Evolutionary conservation across 768 basidiomycete genomes (phyloP).

Genomic region (Hydnomerulius pinastri): DNA sequence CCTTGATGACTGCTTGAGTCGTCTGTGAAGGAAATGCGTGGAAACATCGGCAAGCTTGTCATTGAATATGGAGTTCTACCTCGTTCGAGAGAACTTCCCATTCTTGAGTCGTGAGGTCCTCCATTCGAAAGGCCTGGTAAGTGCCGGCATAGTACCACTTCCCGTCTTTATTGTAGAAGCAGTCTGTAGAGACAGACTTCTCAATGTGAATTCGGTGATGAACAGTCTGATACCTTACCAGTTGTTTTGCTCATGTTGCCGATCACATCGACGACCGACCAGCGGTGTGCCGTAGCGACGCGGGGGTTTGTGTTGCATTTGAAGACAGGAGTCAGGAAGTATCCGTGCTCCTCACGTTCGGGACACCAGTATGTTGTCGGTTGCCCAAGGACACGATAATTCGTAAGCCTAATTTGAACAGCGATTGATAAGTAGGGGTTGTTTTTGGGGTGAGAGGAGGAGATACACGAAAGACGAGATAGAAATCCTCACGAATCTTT

Average conservation of each 20-base stretch:
- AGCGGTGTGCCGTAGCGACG: constrained; percentile 74
- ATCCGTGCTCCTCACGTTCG: constrained; percentile 82
- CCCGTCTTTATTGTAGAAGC: constrained; percentile 79
- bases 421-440: not conserved
- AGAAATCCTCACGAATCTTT: constrained; percentile 51
- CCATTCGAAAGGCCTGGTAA: constrained; percentile 66
- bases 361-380: constrained; percentile 77
- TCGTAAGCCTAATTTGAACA: constrained; percentile 48
- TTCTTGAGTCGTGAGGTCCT: constrained; percentile 65
- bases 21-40: constrained; percentile 45
- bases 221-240: constrained; percentile 39
- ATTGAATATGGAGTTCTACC: constrained; percentile 36
- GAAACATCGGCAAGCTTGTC: not conserved
- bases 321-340: constrained; percentile 70
- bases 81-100: constrained; percentile 68
- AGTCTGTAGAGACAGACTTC: constrained; percentile 46
- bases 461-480: not conserved
- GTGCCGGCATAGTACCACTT: constrained; percentile 86
- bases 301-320: constrained; percentile 82
- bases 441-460: not conserved
- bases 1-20: constrained; percentile 64
- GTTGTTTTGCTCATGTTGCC: constrained; percentile 61
- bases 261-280: constrained; percentile 65
- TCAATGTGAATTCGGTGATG: constrained; percentile 1
- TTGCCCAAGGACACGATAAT: constrained; percentile 68